phyloP scores from a whole-genome alignment of 2,329 filamentous ascomycete species.

The Xylariaceae sp. region DNA sequence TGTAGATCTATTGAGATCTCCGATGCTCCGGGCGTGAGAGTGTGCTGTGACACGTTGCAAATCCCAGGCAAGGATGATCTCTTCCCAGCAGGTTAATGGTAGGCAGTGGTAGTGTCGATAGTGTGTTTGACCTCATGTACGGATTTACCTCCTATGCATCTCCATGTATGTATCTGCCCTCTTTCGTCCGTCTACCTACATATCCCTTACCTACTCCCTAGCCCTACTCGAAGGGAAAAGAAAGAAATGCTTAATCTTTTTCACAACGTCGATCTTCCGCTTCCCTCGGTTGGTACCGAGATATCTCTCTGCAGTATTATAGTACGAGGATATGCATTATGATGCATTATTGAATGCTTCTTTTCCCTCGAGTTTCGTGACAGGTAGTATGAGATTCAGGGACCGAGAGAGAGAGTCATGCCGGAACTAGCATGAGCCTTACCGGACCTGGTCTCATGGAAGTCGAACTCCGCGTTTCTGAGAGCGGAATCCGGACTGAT shows the following conservation, averaged over 20 bases:
- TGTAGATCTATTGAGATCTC: conserved; percentile 9
- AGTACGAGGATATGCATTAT: neutral
- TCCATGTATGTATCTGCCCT: no score
- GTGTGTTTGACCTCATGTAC: neutral
- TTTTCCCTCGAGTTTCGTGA: neutral
- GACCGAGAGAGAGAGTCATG: no score
- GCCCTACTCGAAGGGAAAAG: neutral
- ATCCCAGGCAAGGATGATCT: conserved; percentile 7
- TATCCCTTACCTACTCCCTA: neutral
- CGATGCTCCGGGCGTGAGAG: neutral
- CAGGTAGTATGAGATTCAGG: no score
- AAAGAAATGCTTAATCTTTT: no score
- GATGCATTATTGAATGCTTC: neutral
- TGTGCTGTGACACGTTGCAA: conserved; percentile 12
- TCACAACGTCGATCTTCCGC: neutral
- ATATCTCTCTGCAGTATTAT: neutral
- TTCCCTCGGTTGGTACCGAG: neutral
- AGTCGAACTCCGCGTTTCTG: neutral
- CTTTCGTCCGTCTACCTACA: no score
- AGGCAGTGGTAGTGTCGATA: neutral
- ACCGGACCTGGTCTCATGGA: neutral
- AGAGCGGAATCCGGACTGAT: neutral
- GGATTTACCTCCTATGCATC: neutral
- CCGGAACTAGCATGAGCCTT: neutral
- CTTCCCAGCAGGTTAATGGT: neutral